A percentile compares a stretch with the other conserved stretches of the same genome.
These are phyloP conservation scores for Xylaria nigripes DNA, from an alignment of 495 filamentous ascomycete genomes.

Conservation along the genomic window DNA sequence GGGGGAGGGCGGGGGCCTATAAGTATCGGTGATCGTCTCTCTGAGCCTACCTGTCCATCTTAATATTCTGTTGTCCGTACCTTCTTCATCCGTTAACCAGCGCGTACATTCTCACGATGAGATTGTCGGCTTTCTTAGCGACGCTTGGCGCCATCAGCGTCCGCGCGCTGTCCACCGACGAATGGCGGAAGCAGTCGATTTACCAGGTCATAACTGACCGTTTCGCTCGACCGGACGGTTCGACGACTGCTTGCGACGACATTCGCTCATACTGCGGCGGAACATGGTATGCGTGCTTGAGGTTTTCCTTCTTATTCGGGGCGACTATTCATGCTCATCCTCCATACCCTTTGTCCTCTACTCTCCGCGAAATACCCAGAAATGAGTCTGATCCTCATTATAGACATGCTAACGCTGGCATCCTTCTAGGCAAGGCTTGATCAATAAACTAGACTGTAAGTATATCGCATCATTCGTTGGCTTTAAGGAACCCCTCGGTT, in stretches of 20 bases:
- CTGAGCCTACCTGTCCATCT: not conserved
- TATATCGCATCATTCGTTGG: not conserved
- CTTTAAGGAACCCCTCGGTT: not conserved
- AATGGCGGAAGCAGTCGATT: constrained; percentile 58
- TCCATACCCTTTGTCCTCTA: not conserved
- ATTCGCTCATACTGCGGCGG: constrained; percentile 62
- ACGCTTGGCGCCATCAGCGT: constrained; percentile 5
- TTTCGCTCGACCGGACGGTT: constrained; percentile 60
- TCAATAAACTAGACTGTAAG: constrained; percentile 48
- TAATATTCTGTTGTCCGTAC: not conserved
- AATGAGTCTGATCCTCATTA: not conserved
- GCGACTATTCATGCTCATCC: not conserved
- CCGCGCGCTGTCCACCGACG: constrained; percentile 28
- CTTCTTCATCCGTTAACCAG: not conserved
- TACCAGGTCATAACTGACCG: constrained; percentile 70
- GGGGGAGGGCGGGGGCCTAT: no score
- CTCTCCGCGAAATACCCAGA: not conserved
- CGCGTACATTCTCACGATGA: constrained; percentile 1
- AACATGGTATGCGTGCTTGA: constrained; percentile 38
- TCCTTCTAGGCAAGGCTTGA: constrained; percentile 44
- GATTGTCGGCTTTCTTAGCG: not conserved
- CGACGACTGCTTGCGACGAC: constrained; percentile 49
- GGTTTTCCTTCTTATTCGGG: not conserved
- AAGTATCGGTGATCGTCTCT: not conserved
- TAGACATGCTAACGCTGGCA: not conserved